Evolutionary conservation across 306 rosid genomes (phyloP), one percentile per base, ranked within the genome.

Genomic region (Leucaena leucocephala): DNA sequence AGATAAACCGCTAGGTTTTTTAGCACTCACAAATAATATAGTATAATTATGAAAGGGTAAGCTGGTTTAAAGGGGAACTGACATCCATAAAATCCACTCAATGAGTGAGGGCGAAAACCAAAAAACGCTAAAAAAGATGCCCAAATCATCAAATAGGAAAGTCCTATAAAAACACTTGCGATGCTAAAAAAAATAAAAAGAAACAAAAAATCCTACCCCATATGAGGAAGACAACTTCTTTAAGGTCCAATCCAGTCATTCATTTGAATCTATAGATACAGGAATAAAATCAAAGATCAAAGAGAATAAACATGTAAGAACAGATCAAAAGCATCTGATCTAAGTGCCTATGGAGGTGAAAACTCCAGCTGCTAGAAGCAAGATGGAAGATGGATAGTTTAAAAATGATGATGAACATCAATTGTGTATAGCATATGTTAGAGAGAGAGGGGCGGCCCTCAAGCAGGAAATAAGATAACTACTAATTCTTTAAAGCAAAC

Each of bases 401-500:
- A 17, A 58, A 42, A 57, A 33, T 65, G 75, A 80, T 35, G 54
- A 74, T 76, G 76, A 74, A 63, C 78, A 74, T 54, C 66, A 27
- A 43, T 7, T 42, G 3, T 36, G 3, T 36, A 2, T 3, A 2
- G 39, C 2, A 4, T 36, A 4, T 36, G 39, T 42, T 4, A 42
- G 45, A 42, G 45, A 42, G 45, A 42, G 2, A 62, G 44, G 22
- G 38, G 45, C 5, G 45, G 54, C 14, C n/a, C 43, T 69, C 80
- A 46, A 81, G 72, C 40, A 74, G 44, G 48, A 74, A 67, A 76
- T 61, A 68, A 80, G 44, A 46, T 27, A 76, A 64, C 69, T 64
- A 64, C 27, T 64, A 14, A 64, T 64, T 64, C 45, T 34, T 36
- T 15, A 64, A 36, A 63, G 43, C 8, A 35, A 42, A 63, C 42